Percentiles rank a stretch among this genome's conserved stretches.
These are phyloP conservation scores for Schizopora paradoxa DNA, from an alignment of 1,284 basidiomycete genomes.

Conservation along the genomic window DNA sequence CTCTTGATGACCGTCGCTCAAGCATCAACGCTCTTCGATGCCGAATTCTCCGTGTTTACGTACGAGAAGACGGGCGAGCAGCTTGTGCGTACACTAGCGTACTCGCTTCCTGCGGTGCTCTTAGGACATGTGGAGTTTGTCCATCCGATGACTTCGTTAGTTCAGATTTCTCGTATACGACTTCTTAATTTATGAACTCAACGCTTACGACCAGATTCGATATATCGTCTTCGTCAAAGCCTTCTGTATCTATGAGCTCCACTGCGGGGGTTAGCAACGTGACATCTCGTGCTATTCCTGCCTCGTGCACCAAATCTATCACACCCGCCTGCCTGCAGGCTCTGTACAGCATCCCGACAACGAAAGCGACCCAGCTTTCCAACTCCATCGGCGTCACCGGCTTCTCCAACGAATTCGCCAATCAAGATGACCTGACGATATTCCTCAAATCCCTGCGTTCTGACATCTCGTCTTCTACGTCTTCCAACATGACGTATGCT, in stretches of 20 bases:
- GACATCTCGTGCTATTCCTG: slow-evolving; percentile 8
- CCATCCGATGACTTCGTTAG: slow-evolving; percentile 20
- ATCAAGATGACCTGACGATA: slow-evolving; percentile 13
- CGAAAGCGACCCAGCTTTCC: slow-evolving; percentile 8
- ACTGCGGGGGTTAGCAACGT: not conserved
- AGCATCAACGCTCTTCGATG: slow-evolving; percentile 24
- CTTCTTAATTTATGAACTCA: not conserved
- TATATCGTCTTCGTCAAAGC: slow-evolving; percentile 5
- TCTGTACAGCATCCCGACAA: slow-evolving; percentile 16
- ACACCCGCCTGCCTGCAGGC: slow-evolving; percentile 18
- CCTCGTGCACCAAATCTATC: slow-evolving; percentile 12
- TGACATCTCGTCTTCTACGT: slow-evolving; percentile 21
- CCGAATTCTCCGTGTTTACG: slow-evolving; percentile 19
- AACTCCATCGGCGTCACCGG: slow-evolving; percentile 17
- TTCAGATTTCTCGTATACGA: not conserved
- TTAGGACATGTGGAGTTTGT: slow-evolving; percentile 17
- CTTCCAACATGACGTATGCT: slow-evolving; percentile 26
- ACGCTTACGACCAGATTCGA: not conserved
- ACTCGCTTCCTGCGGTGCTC: slow-evolving; percentile 18
- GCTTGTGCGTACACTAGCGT: slow-evolving; percentile 19
- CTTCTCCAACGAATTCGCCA: slow-evolving; percentile 17
- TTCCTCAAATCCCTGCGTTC: slow-evolving; percentile 24
- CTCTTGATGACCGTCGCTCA: slow-evolving; percentile 24
- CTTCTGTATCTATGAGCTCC: not conserved
- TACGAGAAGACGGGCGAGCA: slow-evolving; percentile 16